A percentile compares a stretch with the other conserved stretches of the same genome.
Conservation (phyloP, 352 stramenopile species). For the Elongisporangium senticosum region DNA sequence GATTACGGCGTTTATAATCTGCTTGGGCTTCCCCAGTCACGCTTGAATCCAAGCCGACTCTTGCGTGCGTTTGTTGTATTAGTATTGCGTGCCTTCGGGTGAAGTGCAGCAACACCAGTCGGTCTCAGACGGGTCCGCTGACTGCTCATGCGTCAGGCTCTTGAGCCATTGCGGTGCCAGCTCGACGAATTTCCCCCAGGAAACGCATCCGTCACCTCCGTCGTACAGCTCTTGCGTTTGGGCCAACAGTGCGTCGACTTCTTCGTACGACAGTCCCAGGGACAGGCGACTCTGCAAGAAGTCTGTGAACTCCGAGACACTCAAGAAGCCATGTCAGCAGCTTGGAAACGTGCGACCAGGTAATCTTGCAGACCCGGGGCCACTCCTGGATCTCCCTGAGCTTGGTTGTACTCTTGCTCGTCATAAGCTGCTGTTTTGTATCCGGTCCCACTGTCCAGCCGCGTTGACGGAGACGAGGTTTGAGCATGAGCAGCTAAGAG, state of each 20-base stretch:
- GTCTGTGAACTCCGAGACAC: constrained; percentile 12
- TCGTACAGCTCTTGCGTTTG: constrained; percentile 10
- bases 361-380: constrained; percentile 16
- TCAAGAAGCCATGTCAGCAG: constrained; percentile 16
- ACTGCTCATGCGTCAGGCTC: constrained; percentile 10
- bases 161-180: constrained; percentile 16
- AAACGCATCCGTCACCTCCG: constrained; percentile 11
- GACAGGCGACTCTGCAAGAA: constrained; percentile 14
- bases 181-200: constrained; percentile 17
- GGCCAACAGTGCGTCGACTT: constrained; percentile 10
- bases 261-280: constrained; percentile 15
- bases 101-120: constrained; percentile 20
- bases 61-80: constrained; percentile 30
- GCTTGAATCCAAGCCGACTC: constrained; percentile 10
- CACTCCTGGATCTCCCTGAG: not conserved
- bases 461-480: not conserved
- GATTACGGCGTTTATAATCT: not conserved
- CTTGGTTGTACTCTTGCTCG: not conserved
- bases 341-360: constrained; percentile 13
- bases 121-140: constrained; percentile 4
- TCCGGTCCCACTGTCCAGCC: not conserved
- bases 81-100: constrained; percentile 15
- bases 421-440: not conserved
- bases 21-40: not conserved
- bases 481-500: constrained; percentile 7